Base-by-base conservation (phyloP, 164 flowering plant genomes). In the Akebia trifoliata region DNA sequence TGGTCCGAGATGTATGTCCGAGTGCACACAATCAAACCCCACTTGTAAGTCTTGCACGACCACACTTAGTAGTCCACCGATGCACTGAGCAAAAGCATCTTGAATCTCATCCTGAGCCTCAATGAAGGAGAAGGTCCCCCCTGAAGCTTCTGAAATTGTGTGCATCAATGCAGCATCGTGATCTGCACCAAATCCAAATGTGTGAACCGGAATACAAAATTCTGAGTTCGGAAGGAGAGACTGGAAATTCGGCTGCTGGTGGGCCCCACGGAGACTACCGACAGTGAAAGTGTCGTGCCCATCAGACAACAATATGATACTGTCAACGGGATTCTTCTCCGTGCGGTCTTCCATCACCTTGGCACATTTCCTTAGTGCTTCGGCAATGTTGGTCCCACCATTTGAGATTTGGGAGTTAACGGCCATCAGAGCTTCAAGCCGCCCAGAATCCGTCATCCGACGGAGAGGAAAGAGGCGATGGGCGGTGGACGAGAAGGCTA, bases 41-140 rank as follows among this genome's bases (percentile, higher is more conserved):
- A 93, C 81, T 47, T 35, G 67, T 17, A 84, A 69, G 39, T 85
- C 91, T 66, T 87, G 96, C 28, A 77, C 81, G 25, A 89, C 96
- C 21, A 92, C 97, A 59, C 95, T 92, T 7, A 92, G 67, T 5
- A 92, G 83, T 28, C 98, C 98, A 24, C 98, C 98, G 50, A 92
- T 89, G 67, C 98, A 92, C 66, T 87, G 96, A 15, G 98, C 98
- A 75, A 92, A 92, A 8, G 98, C 98, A 63, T 92, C 98, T 69
- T 92, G 98, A 59, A 92, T 89, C 43, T 79, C 88, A 67, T 60
- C 53, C 73, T 89, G 95, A 2, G 90, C 75, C 66, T 92, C 96
- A 48, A 92, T 85, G 69, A 89, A 92, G 10, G 98, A 92, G 73
- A 93, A 93, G 31, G 99, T 90, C n/a, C 99, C 99, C 4, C 99